Conservation (phyloP, 2,329 filamentous ascomycete species). For the Botrytis paeoniae region DNA sequence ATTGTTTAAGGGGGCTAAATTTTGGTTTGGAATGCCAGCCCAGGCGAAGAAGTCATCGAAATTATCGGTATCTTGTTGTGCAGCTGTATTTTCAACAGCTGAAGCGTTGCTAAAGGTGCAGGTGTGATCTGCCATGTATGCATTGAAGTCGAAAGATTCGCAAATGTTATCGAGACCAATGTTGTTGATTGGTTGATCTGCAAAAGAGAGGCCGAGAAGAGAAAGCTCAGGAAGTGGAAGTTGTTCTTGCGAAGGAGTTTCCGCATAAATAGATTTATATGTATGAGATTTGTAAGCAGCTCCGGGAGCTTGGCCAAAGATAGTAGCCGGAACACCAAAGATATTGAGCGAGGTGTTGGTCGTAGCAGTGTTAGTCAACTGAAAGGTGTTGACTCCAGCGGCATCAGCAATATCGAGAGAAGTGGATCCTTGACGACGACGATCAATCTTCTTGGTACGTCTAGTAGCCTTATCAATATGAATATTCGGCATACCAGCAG, state of each 20-base stretch:
- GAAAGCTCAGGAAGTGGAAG: neutral
- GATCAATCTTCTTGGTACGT: neutral
- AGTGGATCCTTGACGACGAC: neutral
- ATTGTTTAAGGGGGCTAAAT: no score
- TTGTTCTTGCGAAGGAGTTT: neutral
- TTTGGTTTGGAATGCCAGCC: neutral
- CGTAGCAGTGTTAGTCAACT: neutral
- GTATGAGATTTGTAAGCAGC: neutral
- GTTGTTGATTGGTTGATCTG: neutral
- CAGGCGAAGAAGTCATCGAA: neutral
- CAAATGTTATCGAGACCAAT: neutral
- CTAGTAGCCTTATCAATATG: neutral
- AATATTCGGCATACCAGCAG: conserved; percentile 12
- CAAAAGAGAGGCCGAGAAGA: neutral
- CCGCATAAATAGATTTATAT: conserved; percentile 10
- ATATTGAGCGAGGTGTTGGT: neutral
- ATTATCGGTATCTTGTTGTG: neutral
- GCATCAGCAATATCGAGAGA: neutral
- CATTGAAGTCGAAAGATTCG: neutral
- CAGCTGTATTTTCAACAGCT: neutral
- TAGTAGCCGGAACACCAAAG: neutral
- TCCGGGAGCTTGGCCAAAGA: neutral
- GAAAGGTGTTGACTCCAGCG: neutral
- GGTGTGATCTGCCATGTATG: neutral
- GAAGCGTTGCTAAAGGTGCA: neutral